Base-by-base conservation (phyloP, 306 rosid species). In the Castanospermum australe region DNA sequence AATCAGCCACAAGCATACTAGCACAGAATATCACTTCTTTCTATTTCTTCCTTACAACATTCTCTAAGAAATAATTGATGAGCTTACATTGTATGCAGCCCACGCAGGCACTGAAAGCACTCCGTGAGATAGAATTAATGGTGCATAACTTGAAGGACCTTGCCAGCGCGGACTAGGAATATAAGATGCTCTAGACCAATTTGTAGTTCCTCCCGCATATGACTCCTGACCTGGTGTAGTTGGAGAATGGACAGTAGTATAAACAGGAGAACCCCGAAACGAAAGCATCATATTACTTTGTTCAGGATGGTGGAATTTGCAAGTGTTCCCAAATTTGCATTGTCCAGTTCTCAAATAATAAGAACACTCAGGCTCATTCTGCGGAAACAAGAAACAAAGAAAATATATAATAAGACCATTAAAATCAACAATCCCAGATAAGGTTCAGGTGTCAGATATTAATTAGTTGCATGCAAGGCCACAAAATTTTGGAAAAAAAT, bases 161-260 rank as follows among this genome's bases (percentile, higher is more conserved):
- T 94, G 97, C 99, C 99, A 94, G 67, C 99, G 91, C 25, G 99
- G 97, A 83, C 97, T 94, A 22, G 97, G 87, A 87, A 94, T 87
- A 79, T 87, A 92, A 18, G 98, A 92, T 25, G 95, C 91, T 79
- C 97, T 88, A 50, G 99, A 90, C 99, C 99, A 94, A 84, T 94
- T 92, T 55, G 97, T 82, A 61, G 91, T 85, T 66, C 94, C 97
- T 85, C 97, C 93, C 0, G 88, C 85, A 81, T 89, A 94, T 24
- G 97, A 94, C 81, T 92, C 97, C 79, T 91, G 95, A 79, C 92
- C 90, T 50, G 98, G 96, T 15, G 97, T 87, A 4, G 97, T 94
- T 76, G 97, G 97, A 82, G 99, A 92, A 4, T 88, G 99, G 60
- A 91, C 87, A 6, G 92, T 84, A 33, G 99, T 95, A 85, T 92